Percentiles rank a stretch among this genome's conserved stretches.
Conservation (phyloP, 345 rosid genomes). For the Cochlearia excelsa region DNA sequence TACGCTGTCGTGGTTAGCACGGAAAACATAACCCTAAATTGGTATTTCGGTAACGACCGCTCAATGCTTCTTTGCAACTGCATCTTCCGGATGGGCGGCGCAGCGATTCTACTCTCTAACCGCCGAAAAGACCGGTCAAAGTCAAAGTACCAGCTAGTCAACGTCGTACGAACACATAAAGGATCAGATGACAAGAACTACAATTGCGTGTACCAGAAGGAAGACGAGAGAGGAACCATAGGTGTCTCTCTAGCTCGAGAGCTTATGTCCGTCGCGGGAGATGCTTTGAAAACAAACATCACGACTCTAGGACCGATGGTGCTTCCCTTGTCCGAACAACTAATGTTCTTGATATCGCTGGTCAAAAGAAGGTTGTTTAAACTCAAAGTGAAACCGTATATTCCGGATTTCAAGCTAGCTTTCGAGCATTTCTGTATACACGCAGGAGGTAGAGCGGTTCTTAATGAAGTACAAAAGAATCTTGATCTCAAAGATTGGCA, state of each 20-base stretch:
- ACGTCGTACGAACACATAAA: not conserved
- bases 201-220: slow-evolving; percentile 1
- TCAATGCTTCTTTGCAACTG: slow-evolving; percentile 89
- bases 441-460: not conserved
- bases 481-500: not conserved
- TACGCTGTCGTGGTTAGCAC: slow-evolving; percentile 87
- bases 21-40: slow-evolving; percentile 80
- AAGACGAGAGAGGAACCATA: not conserved
- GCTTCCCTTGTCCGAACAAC: not conserved
- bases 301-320: not conserved
- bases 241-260: slow-evolving; percentile 1
- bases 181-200: not conserved
- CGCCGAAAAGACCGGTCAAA: slow-evolving; percentile 46
- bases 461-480: not conserved
- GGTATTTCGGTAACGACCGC: slow-evolving; percentile 77
- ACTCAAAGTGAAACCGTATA: not conserved
- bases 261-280: not conserved
- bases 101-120: slow-evolving; percentile 81
- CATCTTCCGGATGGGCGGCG: slow-evolving; percentile 92
- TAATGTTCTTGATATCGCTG: not conserved
- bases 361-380: not conserved
- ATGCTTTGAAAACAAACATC: not conserved
- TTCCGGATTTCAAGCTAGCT: not conserved
- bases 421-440: not conserved
- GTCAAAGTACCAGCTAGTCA: slow-evolving; percentile 44